Evolutionary conservation across 805 yeast genomes (phyloP), one percentile per base, ranked within the genome.

Genomic region (Metschnikowia kunwiensis): DNA sequence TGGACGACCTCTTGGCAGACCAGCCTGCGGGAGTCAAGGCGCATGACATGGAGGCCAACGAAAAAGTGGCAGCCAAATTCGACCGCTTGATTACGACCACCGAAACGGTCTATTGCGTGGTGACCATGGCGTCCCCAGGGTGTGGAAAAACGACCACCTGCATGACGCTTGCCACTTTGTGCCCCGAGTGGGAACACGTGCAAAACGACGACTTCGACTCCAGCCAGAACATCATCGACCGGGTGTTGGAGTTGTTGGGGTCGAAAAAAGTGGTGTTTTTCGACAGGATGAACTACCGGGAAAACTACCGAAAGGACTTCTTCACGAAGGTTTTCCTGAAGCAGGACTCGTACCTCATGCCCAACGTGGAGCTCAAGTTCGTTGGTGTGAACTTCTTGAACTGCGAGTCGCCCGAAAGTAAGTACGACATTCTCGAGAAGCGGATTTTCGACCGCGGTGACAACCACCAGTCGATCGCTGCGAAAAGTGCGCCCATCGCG

Each of bases 121-220:
- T 88, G 1, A 89, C 97, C 0, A 78, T 89, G 7, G 89, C 97
- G 0, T 86, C 95, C 0, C 76, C 91, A 34, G 97, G 97, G 0
- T 86, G 96, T 60, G 98, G 98, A 5, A 93, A 93, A 53, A 87
- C 97, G 0, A 86, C 97, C 0, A 75, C 85, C 0, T 76, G 86
- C 3, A 56, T 75, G 30, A 80, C 88, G 0, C 62, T 93, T 26
- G 48, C 53, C 0, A 54, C 70, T 9, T 55, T 89, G 13, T 80
- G 68, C 38, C 78, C 81, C 1, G 54, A 61, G 0, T 82, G 95
- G 84, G 80, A 74, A 0, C 84, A 81, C 49, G 68, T 85, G 9
- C 96, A 87, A 55, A 91, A 86, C 58, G 97, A 91, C 58, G 76
- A 86, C 46, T 66, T 85, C 7, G 63, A 65, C 6, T 65, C 68